A percentile compares a stretch with the other conserved stretches of the same genome.
Conservation (phyloP, 306 rosid genomes). For the Malus sylvestris region DNA sequence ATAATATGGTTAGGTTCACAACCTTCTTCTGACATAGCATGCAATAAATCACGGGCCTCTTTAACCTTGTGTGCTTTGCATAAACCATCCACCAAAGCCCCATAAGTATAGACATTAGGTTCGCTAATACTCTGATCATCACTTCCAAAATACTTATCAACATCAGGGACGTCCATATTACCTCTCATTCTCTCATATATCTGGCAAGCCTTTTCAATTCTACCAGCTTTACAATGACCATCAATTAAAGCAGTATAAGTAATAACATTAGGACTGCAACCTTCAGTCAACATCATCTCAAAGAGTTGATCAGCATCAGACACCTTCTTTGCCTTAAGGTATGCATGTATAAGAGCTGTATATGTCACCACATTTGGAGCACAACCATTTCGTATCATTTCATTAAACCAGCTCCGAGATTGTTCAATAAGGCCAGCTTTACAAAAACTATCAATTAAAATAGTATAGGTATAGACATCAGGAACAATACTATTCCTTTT, state of each 20-base stretch:
- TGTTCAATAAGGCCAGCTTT: constrained; percentile 76
- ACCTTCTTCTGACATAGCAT: constrained; percentile 56
- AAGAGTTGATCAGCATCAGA: constrained; percentile 57
- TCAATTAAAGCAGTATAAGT: constrained; percentile 81
- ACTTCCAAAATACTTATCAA: constrained; percentile 61
- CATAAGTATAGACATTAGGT: constrained; percentile 69
- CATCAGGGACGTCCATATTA: constrained; percentile 40
- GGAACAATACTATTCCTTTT: constrained; percentile 63
- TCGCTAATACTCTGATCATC: constrained; percentile 23
- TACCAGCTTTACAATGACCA: constrained; percentile 78
- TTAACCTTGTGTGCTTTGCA: constrained; percentile 72
- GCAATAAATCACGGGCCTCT: constrained; percentile 56
- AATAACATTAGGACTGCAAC: constrained; percentile 70
- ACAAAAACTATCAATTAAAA: constrained; percentile 73
- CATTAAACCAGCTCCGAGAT: constrained; percentile 70
- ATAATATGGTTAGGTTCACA: constrained; percentile 68
- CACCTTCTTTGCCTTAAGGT: constrained; percentile 67
- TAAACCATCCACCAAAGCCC: constrained; percentile 90
- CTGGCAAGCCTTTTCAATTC: constrained; percentile 66
- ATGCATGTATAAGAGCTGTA: constrained; percentile 78
- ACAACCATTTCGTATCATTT: constrained; percentile 71
- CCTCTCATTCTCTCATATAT: constrained; percentile 73
- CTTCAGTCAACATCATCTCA: constrained; percentile 62
- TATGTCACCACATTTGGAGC: constrained; percentile 77
- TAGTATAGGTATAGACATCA: constrained; percentile 73